Evolutionary conservation across 1,139 yeast species (phyloP).

Genomic region (Sugiyamaella xylanicola): DNA sequence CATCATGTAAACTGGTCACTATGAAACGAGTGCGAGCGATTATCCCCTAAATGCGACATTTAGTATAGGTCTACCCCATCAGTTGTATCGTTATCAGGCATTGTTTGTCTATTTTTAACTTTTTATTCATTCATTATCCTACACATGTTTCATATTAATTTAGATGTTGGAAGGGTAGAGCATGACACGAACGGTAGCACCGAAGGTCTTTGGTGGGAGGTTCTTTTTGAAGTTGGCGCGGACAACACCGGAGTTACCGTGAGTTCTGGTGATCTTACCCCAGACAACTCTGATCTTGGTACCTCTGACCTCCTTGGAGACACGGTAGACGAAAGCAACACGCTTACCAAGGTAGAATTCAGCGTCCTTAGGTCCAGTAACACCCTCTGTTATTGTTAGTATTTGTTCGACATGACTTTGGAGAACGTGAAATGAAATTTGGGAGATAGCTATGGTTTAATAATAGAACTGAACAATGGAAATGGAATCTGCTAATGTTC

Average conservation of each 20-base stretch:
- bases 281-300: conserved; percentile 99
- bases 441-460: too few species aligned
- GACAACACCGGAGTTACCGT: conserved; percentile 98
- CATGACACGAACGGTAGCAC: conserved; percentile 99
- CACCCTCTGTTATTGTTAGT: conserved; percentile 60
- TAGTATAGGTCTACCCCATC: too few species aligned
- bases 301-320: conserved; percentile 96
- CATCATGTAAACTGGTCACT: too few species aligned
- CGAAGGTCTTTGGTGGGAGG: conserved; percentile 99
- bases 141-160: conserved; percentile 37
- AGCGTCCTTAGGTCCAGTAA: conserved; percentile 86
- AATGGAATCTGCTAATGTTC: too few species aligned
- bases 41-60: too few species aligned
- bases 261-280: conserved; percentile 94
- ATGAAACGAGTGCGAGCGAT: too few species aligned
- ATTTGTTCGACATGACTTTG: background rate
- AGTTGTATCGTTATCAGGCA: too few species aligned
- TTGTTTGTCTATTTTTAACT: background rate
- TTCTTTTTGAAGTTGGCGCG: conserved; percentile 99
- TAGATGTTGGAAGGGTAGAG: conserved; percentile 99
- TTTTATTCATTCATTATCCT: conserved; percentile 19
- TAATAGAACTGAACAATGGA: too few species aligned
- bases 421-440: background rate
- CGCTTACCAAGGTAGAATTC: conserved; percentile 99
- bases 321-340: conserved; percentile 99